Evolutionary conservation across 257 asterid species (phyloP).

Genomic region (Nicotiana obtusifolia): DNA sequence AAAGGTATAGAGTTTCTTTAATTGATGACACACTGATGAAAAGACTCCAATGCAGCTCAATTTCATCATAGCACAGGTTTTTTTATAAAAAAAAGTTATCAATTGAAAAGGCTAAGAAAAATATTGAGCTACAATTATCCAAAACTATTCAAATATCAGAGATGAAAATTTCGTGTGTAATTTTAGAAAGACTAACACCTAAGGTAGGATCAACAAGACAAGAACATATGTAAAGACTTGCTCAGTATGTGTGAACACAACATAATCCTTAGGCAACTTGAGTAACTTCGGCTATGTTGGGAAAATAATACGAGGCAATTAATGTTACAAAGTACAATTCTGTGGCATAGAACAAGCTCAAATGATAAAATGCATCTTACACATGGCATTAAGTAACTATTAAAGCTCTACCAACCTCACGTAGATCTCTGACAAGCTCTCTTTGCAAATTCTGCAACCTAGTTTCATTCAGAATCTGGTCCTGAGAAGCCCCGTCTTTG

Average conservation of each 20-base stretch:
- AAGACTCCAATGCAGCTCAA: neutral
- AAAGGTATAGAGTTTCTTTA: neutral
- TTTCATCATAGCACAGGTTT: neutral
- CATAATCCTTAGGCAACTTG: neutral
- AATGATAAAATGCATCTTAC: neutral
- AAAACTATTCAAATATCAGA: neutral
- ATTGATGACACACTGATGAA: neutral
- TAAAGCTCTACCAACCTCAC: conserved; percentile 48
- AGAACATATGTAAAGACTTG: neutral
- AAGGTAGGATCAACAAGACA: neutral
- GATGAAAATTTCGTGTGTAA: neutral
- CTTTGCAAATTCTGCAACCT: conserved; percentile 80
- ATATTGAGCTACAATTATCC: neutral
- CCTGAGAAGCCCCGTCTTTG: conserved; percentile 92
- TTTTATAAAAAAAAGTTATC: neutral
- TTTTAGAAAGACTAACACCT: neutral
- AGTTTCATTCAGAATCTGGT: conserved; percentile 85
- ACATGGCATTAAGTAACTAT: neutral
- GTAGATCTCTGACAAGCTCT: conserved; percentile 72
- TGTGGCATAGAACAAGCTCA: neutral
- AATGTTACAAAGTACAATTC: neutral
- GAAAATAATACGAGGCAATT: neutral
- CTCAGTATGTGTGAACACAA: neutral
- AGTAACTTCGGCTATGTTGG: neutral
- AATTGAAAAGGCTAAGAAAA: neutral